Base-by-base conservation (phyloP, 345 rosid genomes). In the Triadica sebifera region DNA sequence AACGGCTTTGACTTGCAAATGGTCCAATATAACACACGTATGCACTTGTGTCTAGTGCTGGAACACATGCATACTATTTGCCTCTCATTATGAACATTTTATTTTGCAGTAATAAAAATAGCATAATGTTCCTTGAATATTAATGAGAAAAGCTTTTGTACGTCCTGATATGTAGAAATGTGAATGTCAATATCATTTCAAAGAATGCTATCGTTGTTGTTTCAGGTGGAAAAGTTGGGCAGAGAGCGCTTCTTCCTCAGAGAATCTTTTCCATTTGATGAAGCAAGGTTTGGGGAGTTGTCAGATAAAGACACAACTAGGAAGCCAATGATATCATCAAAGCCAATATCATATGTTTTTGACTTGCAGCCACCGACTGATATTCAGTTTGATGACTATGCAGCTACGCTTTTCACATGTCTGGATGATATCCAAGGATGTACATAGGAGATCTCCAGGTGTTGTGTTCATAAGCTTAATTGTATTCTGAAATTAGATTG, bases 221-320 rank as follows among this genome's bases (percentile, higher is more conserved):
- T 73, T 65, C 85, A 89, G 98, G 96, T 86, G 70, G 97, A 94
- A 81, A 89, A 84, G 81, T 22, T 90, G 79, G 97, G 82, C 8
- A 88, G 91, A 78, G 91, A 89, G 3, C 56, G 95, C 82, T 94
- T 94, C 89, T 94, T 94, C 84, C 93, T 92, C 22, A 64, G 83
- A 2, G 75, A 84, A 73, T 94, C 97, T 6, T 92, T 92, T 76
- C 90, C 84, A 20, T 91, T 85, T 46, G 87, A 90, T 49, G 89
- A 88, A 78, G 66, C 53, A 70, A 85, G 85, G 77, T 94, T 89
- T 17, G 97, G 97, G 67, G 79, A 82, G 78, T 71, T 92, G 77
- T 20, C 80, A 17, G 87, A 85, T 64, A 66, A 29, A 5, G 73
- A 80, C 50, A 57, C 73, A n/a, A 72, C 68, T 38, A 80, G 79